Percentiles rank a stretch among this genome's conserved stretches.
phyloP scores from a whole-genome alignment of 441 rosid species.

The Metrosideros polymorpha region DNA sequence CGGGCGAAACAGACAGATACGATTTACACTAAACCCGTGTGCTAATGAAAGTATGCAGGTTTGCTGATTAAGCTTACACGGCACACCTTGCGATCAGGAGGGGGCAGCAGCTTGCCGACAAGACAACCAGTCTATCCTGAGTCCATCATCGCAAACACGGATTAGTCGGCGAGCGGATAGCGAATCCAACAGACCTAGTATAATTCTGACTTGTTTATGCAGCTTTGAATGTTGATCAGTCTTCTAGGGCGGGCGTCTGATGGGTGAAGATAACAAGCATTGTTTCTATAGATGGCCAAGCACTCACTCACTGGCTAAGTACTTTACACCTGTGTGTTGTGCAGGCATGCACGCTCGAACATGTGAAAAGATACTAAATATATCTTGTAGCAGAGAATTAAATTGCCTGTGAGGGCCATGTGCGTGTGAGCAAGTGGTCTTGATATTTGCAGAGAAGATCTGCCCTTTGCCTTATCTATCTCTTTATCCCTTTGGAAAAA shows the following conservation, averaged over 20 bases:
- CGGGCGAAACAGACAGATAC: not conserved
- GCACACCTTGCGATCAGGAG: not conserved
- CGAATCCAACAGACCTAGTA: not conserved
- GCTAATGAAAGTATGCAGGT: not conserved
- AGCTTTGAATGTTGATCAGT: not conserved
- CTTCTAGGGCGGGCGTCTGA: not conserved
- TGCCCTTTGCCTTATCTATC: not conserved
- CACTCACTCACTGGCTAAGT: not conserved
- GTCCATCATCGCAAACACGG: not conserved
- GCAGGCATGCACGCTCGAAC: not conserved
- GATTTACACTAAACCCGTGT: not conserved
- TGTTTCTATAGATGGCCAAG: not conserved
- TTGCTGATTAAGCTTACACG: not conserved
- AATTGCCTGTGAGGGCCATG: not conserved
- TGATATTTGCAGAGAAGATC: not conserved
- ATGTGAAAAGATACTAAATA: not conserved
- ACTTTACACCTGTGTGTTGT: not conserved
- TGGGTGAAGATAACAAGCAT: not conserved
- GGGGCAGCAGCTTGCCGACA: not conserved
- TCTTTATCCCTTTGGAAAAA: not conserved
- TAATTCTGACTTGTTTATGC: not conserved
- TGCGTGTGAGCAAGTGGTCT: not conserved
- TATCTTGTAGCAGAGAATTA: not conserved
- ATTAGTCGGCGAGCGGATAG: not conserved
- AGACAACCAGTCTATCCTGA: not conserved